phyloP scores from a whole-genome alignment of 2,329 filamentous ascomycete genomes.

The Chaetomium sp. region DNA sequence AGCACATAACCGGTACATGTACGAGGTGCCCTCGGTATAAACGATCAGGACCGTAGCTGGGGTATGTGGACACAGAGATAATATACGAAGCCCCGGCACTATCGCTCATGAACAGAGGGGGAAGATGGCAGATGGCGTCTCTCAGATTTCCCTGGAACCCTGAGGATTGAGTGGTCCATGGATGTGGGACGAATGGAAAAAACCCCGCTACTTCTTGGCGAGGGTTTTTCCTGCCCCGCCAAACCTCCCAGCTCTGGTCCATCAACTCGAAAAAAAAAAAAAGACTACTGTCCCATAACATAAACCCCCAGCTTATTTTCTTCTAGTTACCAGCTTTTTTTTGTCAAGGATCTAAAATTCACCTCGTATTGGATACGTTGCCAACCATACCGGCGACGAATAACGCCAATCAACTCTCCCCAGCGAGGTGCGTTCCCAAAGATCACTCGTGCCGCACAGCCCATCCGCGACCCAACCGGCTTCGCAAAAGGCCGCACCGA shows the following conservation, averaged over 20 bases:
- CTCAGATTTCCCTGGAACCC: not conserved
- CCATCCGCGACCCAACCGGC: conserved; percentile 2
- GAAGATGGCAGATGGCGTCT: too few species aligned
- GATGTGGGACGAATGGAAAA: not conserved
- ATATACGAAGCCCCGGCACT: not conserved
- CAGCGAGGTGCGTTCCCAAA: not conserved
- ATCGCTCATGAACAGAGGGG: not conserved
- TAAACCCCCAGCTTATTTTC: not conserved
- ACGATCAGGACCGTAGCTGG: not conserved
- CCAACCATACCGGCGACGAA: not conserved
- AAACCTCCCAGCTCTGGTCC: conserved; percentile 14
- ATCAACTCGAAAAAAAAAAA: not conserved
- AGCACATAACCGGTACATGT: too few species aligned
- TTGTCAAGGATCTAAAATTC: not conserved
- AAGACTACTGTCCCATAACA: not conserved
- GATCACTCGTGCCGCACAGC: conserved; percentile 6
- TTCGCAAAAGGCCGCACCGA: not conserved
- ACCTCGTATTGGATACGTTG: not conserved
- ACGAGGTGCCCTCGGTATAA: too few species aligned
- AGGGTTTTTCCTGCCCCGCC: conserved; percentile 26
- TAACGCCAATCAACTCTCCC: not conserved
- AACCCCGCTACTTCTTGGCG: conserved; percentile 19
- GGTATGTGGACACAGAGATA: not conserved
- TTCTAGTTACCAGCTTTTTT: not conserved
- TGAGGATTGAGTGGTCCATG: too few species aligned